Base-by-base conservation (phyloP, 2,329 filamentous ascomycete genomes). In the Fonsecaea pugnacius region DNA sequence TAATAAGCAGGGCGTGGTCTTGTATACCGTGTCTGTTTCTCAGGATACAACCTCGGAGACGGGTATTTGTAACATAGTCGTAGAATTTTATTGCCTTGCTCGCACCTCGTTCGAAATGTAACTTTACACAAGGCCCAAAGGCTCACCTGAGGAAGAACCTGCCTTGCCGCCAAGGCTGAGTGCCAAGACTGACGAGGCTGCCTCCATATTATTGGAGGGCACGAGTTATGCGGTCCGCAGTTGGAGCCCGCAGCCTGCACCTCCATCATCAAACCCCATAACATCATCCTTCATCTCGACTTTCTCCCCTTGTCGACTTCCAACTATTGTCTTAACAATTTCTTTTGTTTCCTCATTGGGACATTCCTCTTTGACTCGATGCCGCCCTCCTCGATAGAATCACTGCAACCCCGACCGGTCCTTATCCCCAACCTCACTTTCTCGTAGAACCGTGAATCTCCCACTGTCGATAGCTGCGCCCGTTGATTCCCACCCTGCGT, bases 381-480 rank as follows among this genome's bases (percentile, higher is more conserved):
- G 64, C 52, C 52, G 53, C 58, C 60, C 9, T 24, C 18, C 53
- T 40, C 64, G 57, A 60, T 27, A 36, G 21, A 27, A 16, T 58
- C 35, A 16, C 27, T 32, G 18, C 63, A 56, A 35, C 24, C 46
- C 18, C 9, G 24, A n/a, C 43, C 50, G 32, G 57, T 21, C 4
- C 30, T 56, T 57, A 60, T 21, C 4, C 30, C 51, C 60, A 33
- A 58, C 33, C 54, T 61, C 57, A 55, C 52, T 35, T 55, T 51
- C 30, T 59, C 51, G 64, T 67, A 67, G 62, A 64, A 33, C 62
- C 61, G 58, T 67, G 62, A 48, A 65, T 43, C 52, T 36, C 46
- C 9, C 54, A 16, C n/a, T 16, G n/a, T 51, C 35, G 35, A 43
- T 50, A 18, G 35, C 33, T 40, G 35, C 55, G 16, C 48, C 35